phyloP scores from a whole-genome alignment of 116 monocot species.

The Posidonia oceanica region DNA sequence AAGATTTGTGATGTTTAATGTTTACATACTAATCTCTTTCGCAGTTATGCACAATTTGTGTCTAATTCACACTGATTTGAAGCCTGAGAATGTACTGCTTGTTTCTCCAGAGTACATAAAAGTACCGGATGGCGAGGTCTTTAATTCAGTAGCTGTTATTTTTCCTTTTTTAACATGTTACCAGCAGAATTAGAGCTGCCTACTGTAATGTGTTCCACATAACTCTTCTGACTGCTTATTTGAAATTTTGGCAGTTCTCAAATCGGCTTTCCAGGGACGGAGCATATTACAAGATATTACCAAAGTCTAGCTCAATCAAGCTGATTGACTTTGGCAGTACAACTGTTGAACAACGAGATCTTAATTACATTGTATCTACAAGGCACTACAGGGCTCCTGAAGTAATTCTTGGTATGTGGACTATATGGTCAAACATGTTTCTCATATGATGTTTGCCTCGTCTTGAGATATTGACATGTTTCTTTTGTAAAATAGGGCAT shows the following conservation, averaged over 20 bases:
- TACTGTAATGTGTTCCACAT: no score
- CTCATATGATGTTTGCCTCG: background rate
- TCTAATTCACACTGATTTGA: slow-evolving; percentile 95
- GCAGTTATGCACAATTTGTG: slow-evolving; percentile 94
- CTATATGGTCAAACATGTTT: background rate
- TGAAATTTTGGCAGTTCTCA: slow-evolving; percentile 6
- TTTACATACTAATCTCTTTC: slow-evolving; percentile 10
- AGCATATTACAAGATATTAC: slow-evolving; percentile 33
- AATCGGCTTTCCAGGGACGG: slow-evolving; percentile 21
- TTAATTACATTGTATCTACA: slow-evolving; percentile 69
- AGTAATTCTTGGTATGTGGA: slow-evolving; percentile 59
- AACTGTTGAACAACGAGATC: slow-evolving; percentile 45
- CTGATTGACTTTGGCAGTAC: slow-evolving; percentile 98
- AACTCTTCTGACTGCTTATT: background rate
- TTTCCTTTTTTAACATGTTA: background rate
- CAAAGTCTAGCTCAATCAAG: slow-evolving; percentile 76
- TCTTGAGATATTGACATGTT: background rate
- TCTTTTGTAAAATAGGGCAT: slow-evolving; percentile 32
- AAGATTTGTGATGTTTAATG: background rate
- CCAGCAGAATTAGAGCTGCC: no score
- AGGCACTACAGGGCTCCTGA: slow-evolving; percentile 92
- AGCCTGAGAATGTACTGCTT: slow-evolving; percentile 95
- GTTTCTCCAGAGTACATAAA: slow-evolving; percentile 72
- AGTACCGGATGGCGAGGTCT: slow-evolving; percentile 67
- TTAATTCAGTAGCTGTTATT: background rate